phyloP scores from a whole-genome alignment of 2,329 filamentous ascomycete genomes.

The Apiospora hydei region DNA sequence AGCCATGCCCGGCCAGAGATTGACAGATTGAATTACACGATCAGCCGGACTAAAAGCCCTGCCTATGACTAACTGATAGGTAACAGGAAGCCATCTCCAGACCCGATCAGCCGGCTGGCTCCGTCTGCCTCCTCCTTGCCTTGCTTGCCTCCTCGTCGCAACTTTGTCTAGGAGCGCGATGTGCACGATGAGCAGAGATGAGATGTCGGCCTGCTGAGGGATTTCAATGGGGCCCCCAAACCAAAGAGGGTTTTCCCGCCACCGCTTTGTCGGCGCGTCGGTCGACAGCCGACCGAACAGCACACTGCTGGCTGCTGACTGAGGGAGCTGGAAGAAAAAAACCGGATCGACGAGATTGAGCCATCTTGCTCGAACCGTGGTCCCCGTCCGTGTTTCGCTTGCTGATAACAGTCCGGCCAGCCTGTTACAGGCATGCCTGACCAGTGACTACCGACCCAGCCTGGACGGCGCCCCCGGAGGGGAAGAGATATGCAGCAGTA shows the following conservation, averaged over 20 bases:
- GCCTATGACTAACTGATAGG: background rate
- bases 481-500: conserved; percentile 5
- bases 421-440: conserved; percentile 9
- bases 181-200: background rate
- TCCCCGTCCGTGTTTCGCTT: conserved; percentile 20
- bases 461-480: conserved; percentile 21
- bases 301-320: conserved; percentile 5
- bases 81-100: background rate
- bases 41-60: background rate
- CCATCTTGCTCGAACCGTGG: conserved; percentile 2
- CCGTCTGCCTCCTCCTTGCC: background rate
- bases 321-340: conserved; percentile 8
- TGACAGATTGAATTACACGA: background rate
- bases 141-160: background rate
- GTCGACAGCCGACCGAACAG: background rate
- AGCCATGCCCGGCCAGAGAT: background rate
- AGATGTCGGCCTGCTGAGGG: background rate
- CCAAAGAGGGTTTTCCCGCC: conserved; percentile 19
- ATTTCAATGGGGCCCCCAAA: conserved; percentile 1
- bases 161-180: background rate
- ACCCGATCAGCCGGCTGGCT: conserved; percentile 13
- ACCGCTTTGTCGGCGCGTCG: conserved; percentile 8
- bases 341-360: background rate
- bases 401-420: conserved; percentile 4
- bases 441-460: background rate